A percentile compares a stretch with the other conserved stretches of the same genome.
These are phyloP conservation scores for Leucosporidium yakuticum DNA, from an alignment of 768 basidiomycete species.

Conservation along the genomic window DNA sequence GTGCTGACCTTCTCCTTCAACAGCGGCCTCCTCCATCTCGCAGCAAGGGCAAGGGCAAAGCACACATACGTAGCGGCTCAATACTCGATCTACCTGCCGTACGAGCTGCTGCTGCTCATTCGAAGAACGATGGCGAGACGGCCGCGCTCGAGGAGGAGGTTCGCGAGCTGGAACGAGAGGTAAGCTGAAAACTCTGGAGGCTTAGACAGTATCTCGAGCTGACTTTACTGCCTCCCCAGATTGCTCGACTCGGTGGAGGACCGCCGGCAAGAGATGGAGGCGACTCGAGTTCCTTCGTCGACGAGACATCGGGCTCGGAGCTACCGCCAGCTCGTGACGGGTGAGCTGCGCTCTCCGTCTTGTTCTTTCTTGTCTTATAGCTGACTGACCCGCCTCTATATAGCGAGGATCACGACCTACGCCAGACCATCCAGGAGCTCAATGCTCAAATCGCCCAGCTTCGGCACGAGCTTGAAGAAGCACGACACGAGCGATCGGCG, in stretches of 20 bases:
- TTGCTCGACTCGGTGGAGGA: too few relatives aligned
- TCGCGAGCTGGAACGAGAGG: slow-evolving; percentile 17
- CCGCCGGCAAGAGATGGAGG: too few relatives aligned
- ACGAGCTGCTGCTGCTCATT: neutral
- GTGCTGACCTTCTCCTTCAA: too few relatives aligned
- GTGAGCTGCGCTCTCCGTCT: too few relatives aligned
- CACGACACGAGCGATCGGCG: neutral
- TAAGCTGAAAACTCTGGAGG: neutral
- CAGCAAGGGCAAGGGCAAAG: neutral
- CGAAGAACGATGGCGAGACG: neutral
- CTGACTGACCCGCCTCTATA: too few relatives aligned
- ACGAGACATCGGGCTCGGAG: too few relatives aligned
- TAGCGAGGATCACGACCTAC: too few relatives aligned
- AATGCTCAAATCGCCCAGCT: neutral
- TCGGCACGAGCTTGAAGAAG: neutral
- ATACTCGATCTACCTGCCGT: slow-evolving; percentile 9
- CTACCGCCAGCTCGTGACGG: too few relatives aligned
- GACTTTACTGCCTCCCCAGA: too few relatives aligned
- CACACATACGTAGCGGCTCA: neutral
- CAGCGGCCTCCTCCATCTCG: neutral
- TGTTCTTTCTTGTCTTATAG: too few relatives aligned
- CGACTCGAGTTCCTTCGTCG: too few relatives aligned
- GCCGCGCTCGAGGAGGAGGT: slow-evolving; percentile 21
- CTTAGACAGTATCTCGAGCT: too few relatives aligned
- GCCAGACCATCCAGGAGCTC: slow-evolving; percentile 3